Evolutionary conservation across 441 rosid genomes (phyloP), one percentile per base, ranked within the genome.

Genomic region (Viola pubescens): DNA sequence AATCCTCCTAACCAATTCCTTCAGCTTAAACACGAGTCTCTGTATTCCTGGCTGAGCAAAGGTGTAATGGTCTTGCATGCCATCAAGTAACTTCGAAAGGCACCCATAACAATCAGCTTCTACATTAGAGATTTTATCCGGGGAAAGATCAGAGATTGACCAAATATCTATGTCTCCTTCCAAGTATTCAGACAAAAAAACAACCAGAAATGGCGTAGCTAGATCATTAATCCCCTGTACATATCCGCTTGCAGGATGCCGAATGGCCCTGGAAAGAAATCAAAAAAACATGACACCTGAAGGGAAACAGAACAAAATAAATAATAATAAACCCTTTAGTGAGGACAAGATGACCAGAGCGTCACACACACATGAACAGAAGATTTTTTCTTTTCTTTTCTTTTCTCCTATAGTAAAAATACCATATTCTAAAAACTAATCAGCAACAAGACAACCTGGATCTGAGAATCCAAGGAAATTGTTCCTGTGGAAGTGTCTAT

Each of bases 1-100:
- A 69, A 90, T 90, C 64, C 99, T 84, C 69, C 95, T 81, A 68
- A 94, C 94, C 78, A 94, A 62, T 77, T 94, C 99, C 79, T 88
- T 94, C 48, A 94, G 86, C 84, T 86, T 94, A 78, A 85, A 90
- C 71, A 94, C 97, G 75, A 94, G 97, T 69, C 99, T 88, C 75
- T 94, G 99, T 66, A 94, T 94, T 75, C 99, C 99, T 42, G 97
- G 99, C 74, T 94, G 97, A 75, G 99, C 97, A 83, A 94, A 94
- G 50, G 99, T 94, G 81, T 90, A 94, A 74, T 94, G 99, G 71
- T 90, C 99, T 83, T 94, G 99, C 97, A 94, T 94, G 67, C 97
- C 99, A 73, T 94, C 95, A 37, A 94, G 85, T 67, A 94, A 80
- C 79, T 89, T 88, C 57, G 99, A 86, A 63, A 94, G 84, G 82